These are phyloP conservation scores for Didymella exigua DNA, from an alignment of 2,329 filamentous ascomycete species.

Conservation along the genomic window DNA sequence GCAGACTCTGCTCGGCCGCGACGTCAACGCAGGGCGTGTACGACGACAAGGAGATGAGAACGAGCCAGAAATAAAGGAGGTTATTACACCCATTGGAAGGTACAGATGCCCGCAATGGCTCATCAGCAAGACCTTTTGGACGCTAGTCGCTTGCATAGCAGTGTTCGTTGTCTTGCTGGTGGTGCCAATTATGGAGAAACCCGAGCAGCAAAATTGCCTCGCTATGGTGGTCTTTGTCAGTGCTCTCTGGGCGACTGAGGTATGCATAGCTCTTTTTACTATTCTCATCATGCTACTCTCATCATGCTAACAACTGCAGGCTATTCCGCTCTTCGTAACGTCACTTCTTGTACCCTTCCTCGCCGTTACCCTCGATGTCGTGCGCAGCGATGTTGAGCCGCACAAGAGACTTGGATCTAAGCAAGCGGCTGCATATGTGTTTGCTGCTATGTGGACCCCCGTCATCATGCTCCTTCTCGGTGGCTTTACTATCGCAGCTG, in stretches of 20 bases:
- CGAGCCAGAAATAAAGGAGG: slow-evolving; percentile 67
- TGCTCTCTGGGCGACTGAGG: slow-evolving; percentile 94
- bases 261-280: slow-evolving; percentile 41
- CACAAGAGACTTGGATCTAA: slow-evolving; percentile 76
- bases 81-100: slow-evolving; percentile 79
- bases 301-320: slow-evolving; percentile 56
- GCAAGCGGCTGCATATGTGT: slow-evolving; percentile 81
- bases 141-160: slow-evolving; percentile 70
- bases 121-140: slow-evolving; percentile 79
- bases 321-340: slow-evolving; percentile 95
- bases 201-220: slow-evolving; percentile 94
- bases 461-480: slow-evolving; percentile 98
- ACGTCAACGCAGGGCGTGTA: slow-evolving; percentile 69
- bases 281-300: not conserved
- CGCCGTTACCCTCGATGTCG: slow-evolving; percentile 83
- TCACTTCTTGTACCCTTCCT: slow-evolving; percentile 93
- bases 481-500: slow-evolving; percentile 94
- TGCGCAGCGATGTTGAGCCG: slow-evolving; percentile 75
- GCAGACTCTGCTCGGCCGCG: slow-evolving; percentile 78
- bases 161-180: slow-evolving; percentile 77
- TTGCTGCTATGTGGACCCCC: slow-evolving; percentile 97
- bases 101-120: slow-evolving; percentile 81
- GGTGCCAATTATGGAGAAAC: slow-evolving; percentile 80
- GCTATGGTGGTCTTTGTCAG: slow-evolving; percentile 94
- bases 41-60: slow-evolving; percentile 85